These are phyloP conservation scores for Taphrina wiesneri DNA, from an alignment of 1,139 yeast genomes.

Conservation along the genomic window DNA sequence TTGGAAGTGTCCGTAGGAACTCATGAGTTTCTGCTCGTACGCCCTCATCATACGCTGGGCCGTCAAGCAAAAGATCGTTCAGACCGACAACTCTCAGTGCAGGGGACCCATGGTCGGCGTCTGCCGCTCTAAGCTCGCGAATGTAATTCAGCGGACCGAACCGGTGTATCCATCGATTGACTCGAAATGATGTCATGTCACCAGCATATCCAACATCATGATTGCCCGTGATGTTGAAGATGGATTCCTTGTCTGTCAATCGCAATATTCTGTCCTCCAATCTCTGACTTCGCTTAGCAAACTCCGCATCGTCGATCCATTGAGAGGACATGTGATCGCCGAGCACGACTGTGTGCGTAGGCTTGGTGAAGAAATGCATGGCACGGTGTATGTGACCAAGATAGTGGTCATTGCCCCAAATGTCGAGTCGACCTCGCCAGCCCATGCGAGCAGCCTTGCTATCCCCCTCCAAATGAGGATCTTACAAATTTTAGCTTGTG, in stretches of 20 bases:
- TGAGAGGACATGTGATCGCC: slow-evolving; percentile 95
- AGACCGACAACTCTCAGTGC: slow-evolving; percentile 81
- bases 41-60: slow-evolving; percentile 70
- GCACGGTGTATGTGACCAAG: slow-evolving; percentile 31
- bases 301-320: slow-evolving; percentile 89
- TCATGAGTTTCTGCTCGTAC: slow-evolving; percentile 16
- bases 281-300: slow-evolving; percentile 71
- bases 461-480: slow-evolving; percentile 29
- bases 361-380: slow-evolving; percentile 45
- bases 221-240: slow-evolving; percentile 67
- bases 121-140: not conserved
- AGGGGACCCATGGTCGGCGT: slow-evolving; percentile 5
- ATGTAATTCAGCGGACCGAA: slow-evolving; percentile 73
- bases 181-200: slow-evolving; percentile 88
- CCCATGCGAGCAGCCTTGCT: slow-evolving; percentile 29
- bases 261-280: slow-evolving; percentile 68
- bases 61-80: slow-evolving; percentile 81
- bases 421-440: slow-evolving; percentile 28
- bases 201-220: slow-evolving; percentile 96
- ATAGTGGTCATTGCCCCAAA: slow-evolving; percentile 34
- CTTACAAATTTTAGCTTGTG: not conserved
- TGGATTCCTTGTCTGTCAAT: not conserved
- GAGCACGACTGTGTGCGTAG: slow-evolving; percentile 75
- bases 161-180: slow-evolving; percentile 68
- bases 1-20: slow-evolving; percentile 24